Base-by-base conservation (phyloP, 441 rosid species). In the Viola pubescens region DNA sequence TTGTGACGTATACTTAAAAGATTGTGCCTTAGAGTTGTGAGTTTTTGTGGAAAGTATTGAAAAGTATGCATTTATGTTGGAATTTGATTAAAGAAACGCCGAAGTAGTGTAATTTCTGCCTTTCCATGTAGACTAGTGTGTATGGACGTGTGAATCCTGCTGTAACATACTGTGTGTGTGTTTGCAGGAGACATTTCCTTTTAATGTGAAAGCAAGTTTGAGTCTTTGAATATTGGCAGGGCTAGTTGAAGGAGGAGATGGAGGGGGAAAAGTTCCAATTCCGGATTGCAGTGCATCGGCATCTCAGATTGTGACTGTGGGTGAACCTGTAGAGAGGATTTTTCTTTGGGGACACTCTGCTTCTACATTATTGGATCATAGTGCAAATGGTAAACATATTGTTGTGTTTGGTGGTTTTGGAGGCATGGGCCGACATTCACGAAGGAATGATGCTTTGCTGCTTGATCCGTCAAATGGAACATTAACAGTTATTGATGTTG, bases 391-490 rank as follows among this genome's bases (percentile, higher is more conserved):
- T 7, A 66, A 64, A 57, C 63, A 73, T 56, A 59, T 89, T 75
- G 70, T 87, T 11, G 63, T 87, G 38, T 86, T 89, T 79, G 96
- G 96, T 73, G 97, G 98, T 48, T 92, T 89, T 81, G 97, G 98
- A 51, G 97, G 98, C 7, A 60, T 77, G 46, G 97, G 98, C 67
- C 86, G 92, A 68, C 96, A 92, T 81, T 85, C 91, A 54, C 80
- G 96, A 42, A 82, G 92, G 77, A 83, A 84, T 26, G 95, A 86
- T 60, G 69, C 78, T 62, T 73, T 84, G 45, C 60, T 88, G 60
- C 80, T 94, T 53, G 83, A 88, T 70, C 91, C 88, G 26, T 73
- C 70, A 14, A 55, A 54, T 65, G 94, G 89, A 5, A 67, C 48
- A 7, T 59, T 89, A 62, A 70, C 67, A 73, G 69, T 71, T 56